Conservation (phyloP, 352 stramenopile genomes). For the Phytophthora pisi region DNA sequence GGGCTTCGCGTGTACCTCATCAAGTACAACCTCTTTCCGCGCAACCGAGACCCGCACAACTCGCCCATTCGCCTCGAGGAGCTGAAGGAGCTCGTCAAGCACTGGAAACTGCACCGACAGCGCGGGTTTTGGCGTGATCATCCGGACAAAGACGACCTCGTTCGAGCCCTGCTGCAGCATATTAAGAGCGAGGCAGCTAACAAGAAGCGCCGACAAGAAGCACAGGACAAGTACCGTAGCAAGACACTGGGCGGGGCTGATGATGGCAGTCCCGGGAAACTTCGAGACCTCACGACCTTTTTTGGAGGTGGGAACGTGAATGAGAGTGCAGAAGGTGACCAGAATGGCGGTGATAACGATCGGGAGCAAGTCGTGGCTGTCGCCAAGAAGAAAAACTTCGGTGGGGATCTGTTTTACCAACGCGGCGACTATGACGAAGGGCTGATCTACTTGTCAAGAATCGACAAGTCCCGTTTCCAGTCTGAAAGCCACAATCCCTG, state of each 20-base stretch:
- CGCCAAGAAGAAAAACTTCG: slow-evolving; percentile 53
- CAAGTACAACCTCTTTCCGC: slow-evolving; percentile 89
- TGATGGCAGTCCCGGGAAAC: slow-evolving; percentile 41
- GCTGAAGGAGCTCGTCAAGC: slow-evolving; percentile 92
- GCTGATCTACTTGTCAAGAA: slow-evolving; percentile 85
- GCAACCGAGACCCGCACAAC: slow-evolving; percentile 84
- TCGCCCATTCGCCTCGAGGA: slow-evolving; percentile 88
- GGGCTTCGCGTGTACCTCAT: slow-evolving; percentile 82
- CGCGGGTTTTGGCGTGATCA: slow-evolving; percentile 91
- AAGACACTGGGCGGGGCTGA: slow-evolving; percentile 33
- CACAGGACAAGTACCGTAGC: slow-evolving; percentile 77
- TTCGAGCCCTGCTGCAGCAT: slow-evolving; percentile 85
- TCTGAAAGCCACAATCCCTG: slow-evolving; percentile 63
- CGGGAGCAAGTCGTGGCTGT: slow-evolving; percentile 35
- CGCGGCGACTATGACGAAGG: slow-evolving; percentile 86
- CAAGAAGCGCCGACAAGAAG: slow-evolving; percentile 82
- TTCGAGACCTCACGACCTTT: slow-evolving; percentile 70
- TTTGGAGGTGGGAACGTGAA: slow-evolving; percentile 32
- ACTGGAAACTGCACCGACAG: slow-evolving; percentile 91
- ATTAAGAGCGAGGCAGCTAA: slow-evolving; percentile 80
- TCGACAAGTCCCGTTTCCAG: slow-evolving; percentile 72
- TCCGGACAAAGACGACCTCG: slow-evolving; percentile 90
- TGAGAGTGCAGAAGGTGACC: slow-evolving; percentile 10
- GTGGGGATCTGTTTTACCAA: slow-evolving; percentile 85
- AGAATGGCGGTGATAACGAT: slow-evolving; percentile 18